These are phyloP conservation scores for Cryptococcus sp. DNA, from an alignment of 1,284 basidiomycete species.

Conservation along the genomic window DNA sequence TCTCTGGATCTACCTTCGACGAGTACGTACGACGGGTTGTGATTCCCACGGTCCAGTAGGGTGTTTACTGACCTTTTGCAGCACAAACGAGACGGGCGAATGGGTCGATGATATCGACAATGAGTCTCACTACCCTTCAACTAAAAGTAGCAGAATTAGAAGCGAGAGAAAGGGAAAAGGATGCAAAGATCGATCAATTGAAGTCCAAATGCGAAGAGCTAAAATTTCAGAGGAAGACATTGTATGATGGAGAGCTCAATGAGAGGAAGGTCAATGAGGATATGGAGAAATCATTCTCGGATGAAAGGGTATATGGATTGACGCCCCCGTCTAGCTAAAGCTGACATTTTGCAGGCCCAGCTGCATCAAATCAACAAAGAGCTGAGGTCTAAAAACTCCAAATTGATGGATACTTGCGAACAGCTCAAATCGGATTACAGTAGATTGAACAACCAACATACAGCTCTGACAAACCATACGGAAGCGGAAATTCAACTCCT, in stretches of 20 bases:
- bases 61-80: no score
- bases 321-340: neutral
- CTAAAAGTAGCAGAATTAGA: constrained; percentile 12
- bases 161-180: constrained; percentile 11
- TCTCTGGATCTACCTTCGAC: neutral
- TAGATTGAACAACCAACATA: constrained; percentile 13
- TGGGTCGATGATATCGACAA: neutral
- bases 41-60: neutral
- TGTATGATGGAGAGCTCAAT: constrained; percentile 7
- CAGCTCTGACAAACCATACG: constrained; percentile 8
- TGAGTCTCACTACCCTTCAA: constrained; percentile 1
- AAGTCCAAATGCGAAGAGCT: constrained; percentile 23
- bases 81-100: neutral
- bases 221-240: constrained; percentile 2
- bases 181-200: constrained; percentile 22
- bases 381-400: constrained; percentile 6
- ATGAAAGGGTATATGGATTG: constrained; percentile 24
- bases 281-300: constrained; percentile 22
- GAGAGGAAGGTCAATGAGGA: constrained; percentile 9
- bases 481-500: constrained; percentile 23
- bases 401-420: constrained; percentile 3
- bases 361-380: constrained; percentile 5
- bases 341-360: constrained; percentile 3
- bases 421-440: constrained; percentile 15
- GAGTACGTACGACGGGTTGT: neutral